Evolutionary conservation across 352 stramenopile species (phyloP), one percentile per base, ranked within the genome.

Genomic region (Pythium sp.): DNA sequence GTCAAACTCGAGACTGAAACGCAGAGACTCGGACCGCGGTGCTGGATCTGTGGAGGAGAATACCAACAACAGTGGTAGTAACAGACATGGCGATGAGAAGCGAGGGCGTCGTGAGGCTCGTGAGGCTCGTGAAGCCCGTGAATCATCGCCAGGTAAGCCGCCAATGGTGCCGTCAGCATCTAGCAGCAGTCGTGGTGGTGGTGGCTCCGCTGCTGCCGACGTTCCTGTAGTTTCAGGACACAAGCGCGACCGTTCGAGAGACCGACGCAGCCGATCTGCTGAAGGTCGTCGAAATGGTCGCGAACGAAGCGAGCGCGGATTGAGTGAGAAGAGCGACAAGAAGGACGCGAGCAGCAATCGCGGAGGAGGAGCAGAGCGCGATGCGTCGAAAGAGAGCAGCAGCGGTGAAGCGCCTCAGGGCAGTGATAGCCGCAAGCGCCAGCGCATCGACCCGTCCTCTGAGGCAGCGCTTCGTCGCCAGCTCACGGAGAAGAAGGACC

Each of bases 381-480:
- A 64, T 26, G 69, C n/a, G 15, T 51, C 32, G 8, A 61, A 30
- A 43, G 54, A 64, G 18, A 69, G 41, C 56, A 70, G 56, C 57
- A 70, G 68, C 47, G 60, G 38, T 38, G 77, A 69, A 3, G 62
- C 73, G 6, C 24, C 57, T 0, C 47, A 34, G 47, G 72, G 63
- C 15, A 58, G 20, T 30, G 80, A 89, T 34, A 72, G 61, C 8
- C 73, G 70, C 30, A 94, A 92, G 69, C 71, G 81, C 49, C 81
- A 78, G 49, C 81, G 86, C 26, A 60, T 79, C 34, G 87, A 95
- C 28, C 60, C 70, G n/a, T 82, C 79, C 15, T 36, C 32, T 43
- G 87, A 95, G 63, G 84, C 85, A 38, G 76, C 77, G 34, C 67
- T 93, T 54, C 85, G 85, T 47, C 85, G 85, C 46, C 82, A 91